Base-by-base conservation (phyloP, 768 basidiomycete genomes). In the Auricularia auricula-judae region DNA sequence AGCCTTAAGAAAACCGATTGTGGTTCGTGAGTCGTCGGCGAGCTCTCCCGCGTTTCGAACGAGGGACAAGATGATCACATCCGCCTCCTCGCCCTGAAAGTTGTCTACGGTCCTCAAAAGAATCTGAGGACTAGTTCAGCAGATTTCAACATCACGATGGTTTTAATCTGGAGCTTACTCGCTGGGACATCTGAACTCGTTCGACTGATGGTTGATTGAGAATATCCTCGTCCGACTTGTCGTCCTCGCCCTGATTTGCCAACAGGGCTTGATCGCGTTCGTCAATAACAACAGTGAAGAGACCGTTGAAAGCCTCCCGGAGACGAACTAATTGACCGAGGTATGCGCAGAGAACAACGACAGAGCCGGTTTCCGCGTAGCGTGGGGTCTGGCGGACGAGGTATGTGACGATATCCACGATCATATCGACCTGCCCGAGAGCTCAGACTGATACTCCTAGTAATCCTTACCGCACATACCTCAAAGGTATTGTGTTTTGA, bases 1-100 rank as follows among this genome's bases (percentile, higher is more conserved):
- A 62, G 86, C 89, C 78, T 84, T 88, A 62, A 92, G 76, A 71
- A 91, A 92, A 1, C 89, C 90, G 62, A 91, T 89, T 4, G 74
- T 71, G 1, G 68, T 68, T 4, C 69, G 66, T 0, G 69, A 68
- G 2, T 75, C 73, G 36, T 78, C 76, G 12, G 75, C 75, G 8
- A 74, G 73, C 1, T 78, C 77, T 7, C 88, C 88, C 0, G 83
- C 79, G 69, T 91, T 91, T 53, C 89, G 77, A 11, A 91, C 89
- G 12, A 89, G 78, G 0, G 87, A 89, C 8, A 91, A 76, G 34
- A 91, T 88, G 36, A 91, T 82, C 62, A 91, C 81, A 77, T 86
- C 82, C 1, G 82, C 85, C 74, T 89, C 88, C 65, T 87, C 84
- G 2, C 88, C 89, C 72, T 91, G 90, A 70, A 84, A 91, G 61